Conservation (phyloP, 139 green algal genomes). For the Astrephomene gubernaculifera region DNA sequence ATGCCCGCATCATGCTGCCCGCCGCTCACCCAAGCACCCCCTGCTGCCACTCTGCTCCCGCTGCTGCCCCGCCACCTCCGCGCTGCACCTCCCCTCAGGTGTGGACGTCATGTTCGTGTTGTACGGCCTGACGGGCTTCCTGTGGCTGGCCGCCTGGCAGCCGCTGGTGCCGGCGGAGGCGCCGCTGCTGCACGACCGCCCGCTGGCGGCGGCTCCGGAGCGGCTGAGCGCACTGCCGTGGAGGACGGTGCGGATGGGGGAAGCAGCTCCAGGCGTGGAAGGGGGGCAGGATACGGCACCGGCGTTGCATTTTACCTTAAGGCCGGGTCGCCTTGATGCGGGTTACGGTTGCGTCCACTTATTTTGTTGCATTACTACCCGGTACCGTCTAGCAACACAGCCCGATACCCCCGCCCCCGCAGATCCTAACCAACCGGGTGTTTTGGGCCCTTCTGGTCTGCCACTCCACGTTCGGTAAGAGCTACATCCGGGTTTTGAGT, state of each 20-base stretch:
- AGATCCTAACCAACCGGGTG: constrained; percentile 13
- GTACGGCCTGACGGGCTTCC: constrained; percentile 49
- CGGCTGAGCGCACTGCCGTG: constrained; percentile 43
- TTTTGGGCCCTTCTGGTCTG: constrained; percentile 48
- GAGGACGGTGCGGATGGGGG: constrained; percentile 9
- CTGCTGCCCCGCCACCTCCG: not conserved
- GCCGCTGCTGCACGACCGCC: constrained; percentile 16
- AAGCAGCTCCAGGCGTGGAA: too few species aligned
- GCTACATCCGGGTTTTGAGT: too few species aligned
- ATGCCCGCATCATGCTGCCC: too few species aligned
- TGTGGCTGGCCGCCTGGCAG: constrained; percentile 53
- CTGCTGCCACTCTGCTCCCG: not conserved
- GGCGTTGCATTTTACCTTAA: too few species aligned
- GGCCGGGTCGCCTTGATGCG: too few species aligned
- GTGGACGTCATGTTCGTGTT: constrained; percentile 50
- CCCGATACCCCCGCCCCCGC: too few species aligned
- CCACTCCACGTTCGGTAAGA: constrained; percentile 26
- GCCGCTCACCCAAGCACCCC: not conserved
- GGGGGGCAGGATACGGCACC: too few species aligned
- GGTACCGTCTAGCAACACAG: too few species aligned
- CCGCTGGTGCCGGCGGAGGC: constrained; percentile 33
- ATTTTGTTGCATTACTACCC: too few species aligned
- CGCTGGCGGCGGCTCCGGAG: not conserved
- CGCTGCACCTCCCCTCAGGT: not conserved
- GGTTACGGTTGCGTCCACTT: too few species aligned